These are phyloP conservation scores for Podila verticillata DNA, from an alignment of 192 early-diverging fungal genomes.

Conservation along the genomic window DNA sequence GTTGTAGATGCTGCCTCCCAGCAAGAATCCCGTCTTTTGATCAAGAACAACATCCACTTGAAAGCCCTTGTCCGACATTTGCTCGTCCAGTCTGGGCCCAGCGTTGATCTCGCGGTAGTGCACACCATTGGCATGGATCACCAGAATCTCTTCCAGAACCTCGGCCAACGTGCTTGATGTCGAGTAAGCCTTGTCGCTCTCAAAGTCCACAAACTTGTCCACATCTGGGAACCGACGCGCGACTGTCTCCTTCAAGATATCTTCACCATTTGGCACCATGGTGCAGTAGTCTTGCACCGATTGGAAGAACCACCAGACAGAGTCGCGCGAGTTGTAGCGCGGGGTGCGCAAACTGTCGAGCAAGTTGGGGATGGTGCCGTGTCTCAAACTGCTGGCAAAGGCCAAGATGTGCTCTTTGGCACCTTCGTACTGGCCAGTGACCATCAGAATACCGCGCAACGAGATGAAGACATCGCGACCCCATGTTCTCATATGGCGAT, in stretches of 20 bases:
- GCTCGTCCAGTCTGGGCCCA: slow-evolving; percentile 84
- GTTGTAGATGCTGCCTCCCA: slow-evolving; percentile 91
- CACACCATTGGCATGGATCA: slow-evolving; percentile 90
- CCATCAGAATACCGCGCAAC: slow-evolving; percentile 83
- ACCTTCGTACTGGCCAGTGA: slow-evolving; percentile 84
- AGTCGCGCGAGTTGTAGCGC: slow-evolving; percentile 96
- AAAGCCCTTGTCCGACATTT: slow-evolving; percentile 94
- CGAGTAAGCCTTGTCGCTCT: slow-evolving; percentile 73
- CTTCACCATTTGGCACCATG: slow-evolving; percentile 76
- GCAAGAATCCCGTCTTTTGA: slow-evolving; percentile 82
- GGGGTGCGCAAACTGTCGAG: slow-evolving; percentile 87
- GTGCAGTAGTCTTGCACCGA: slow-evolving; percentile 90
- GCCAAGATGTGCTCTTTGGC: slow-evolving; percentile 88
- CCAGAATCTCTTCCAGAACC: slow-evolving; percentile 91
- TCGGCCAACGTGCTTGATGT: slow-evolving; percentile 79
- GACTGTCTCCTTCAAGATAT: slow-evolving; percentile 76
- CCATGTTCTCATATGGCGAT: slow-evolving; percentile 95
- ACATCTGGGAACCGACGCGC: slow-evolving; percentile 84
- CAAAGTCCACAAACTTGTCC: slow-evolving; percentile 73
- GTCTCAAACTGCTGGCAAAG: slow-evolving; percentile 91
- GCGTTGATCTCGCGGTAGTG: slow-evolving; percentile 97
- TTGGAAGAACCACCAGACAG: slow-evolving; percentile 96
- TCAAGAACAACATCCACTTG: slow-evolving; percentile 79
- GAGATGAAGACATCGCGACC: slow-evolving; percentile 98
- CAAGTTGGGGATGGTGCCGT: slow-evolving; percentile 97